phyloP scores from a whole-genome alignment of 306 rosid species.

The Cicer bijugum region DNA sequence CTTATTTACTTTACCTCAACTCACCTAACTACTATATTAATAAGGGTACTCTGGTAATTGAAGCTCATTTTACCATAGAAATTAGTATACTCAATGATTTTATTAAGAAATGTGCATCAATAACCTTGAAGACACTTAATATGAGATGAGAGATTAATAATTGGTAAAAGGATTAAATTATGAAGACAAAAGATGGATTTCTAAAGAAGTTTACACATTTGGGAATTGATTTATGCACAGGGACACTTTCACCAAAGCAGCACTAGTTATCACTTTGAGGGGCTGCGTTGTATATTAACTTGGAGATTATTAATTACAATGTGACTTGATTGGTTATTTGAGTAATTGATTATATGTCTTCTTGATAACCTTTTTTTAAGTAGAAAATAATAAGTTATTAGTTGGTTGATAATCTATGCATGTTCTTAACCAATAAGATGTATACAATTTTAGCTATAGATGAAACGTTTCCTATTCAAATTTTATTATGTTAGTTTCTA shows the following conservation, averaged over 20 bases:
- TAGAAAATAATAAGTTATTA: not conserved
- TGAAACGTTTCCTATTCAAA: not conserved
- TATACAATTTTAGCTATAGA: not conserved
- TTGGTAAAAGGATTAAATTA: not conserved
- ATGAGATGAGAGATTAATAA: not conserved
- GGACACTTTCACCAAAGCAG: slow-evolving; percentile 13
- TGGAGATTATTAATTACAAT: not conserved
- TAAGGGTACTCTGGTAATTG: too few relatives aligned
- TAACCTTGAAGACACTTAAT: too few relatives aligned
- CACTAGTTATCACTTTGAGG: slow-evolving; percentile 1
- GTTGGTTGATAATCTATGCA: not conserved
- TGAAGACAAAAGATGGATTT: slow-evolving; percentile 1
- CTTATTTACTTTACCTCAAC: too few relatives aligned
- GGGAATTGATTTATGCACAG: not conserved
- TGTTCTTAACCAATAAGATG: not conserved
- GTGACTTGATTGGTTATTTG: slow-evolving; percentile 7
- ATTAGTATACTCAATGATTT: too few relatives aligned
- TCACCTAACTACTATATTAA: too few relatives aligned
- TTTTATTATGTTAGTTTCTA: slow-evolving; percentile 1
- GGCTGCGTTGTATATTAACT: not conserved
- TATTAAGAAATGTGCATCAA: too few relatives aligned
- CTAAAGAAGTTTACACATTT: not conserved
- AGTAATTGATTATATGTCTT: not conserved
- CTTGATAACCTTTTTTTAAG: not conserved
- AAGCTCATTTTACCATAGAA: too few relatives aligned